A percentile compares a stretch with the other conserved stretches of the same genome.
phyloP scores from a whole-genome alignment of 345 rosid species.

The Dipteronia sinensis region DNA sequence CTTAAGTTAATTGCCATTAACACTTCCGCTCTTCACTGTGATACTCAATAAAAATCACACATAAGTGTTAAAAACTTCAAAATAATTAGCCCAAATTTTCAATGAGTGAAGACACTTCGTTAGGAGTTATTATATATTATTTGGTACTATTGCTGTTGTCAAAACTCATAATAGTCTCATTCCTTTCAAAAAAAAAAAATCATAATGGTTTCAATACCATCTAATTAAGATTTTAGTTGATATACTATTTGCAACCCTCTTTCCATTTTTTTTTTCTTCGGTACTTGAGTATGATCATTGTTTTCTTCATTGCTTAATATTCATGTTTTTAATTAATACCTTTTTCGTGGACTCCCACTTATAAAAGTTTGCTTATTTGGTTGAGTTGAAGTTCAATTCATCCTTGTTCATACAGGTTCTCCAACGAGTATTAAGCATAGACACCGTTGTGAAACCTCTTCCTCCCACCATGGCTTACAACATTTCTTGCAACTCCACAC shows the following conservation, averaged over 20 bases:
- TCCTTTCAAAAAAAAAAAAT: no score
- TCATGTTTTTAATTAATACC: neutral
- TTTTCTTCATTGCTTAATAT: neutral
- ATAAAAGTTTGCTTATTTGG: neutral
- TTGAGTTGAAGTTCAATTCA: neutral
- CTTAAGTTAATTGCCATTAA: neutral
- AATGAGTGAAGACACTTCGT: no score
- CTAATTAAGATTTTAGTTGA: no score
- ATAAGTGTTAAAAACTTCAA: no score
- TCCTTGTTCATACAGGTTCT: slow-evolving; percentile 59
- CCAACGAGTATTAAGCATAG: slow-evolving; percentile 84
- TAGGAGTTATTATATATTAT: neutral
- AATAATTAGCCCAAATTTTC: no score
- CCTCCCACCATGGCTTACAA: slow-evolving; percentile 90
- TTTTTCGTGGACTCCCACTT: neutral
- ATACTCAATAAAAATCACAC: no score
- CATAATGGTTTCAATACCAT: no score
- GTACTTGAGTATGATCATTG: neutral
- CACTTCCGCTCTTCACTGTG: neutral
- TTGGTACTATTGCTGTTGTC: neutral
- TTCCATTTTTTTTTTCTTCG: no score
- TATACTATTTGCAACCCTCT: no score
- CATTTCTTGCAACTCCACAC: slow-evolving; percentile 82
- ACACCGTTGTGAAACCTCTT: slow-evolving; percentile 94
- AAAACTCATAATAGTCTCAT: no score